phyloP scores from a whole-genome alignment of 2,329 filamentous ascomycete genomes.

The Aureobasidium subglaciale region DNA sequence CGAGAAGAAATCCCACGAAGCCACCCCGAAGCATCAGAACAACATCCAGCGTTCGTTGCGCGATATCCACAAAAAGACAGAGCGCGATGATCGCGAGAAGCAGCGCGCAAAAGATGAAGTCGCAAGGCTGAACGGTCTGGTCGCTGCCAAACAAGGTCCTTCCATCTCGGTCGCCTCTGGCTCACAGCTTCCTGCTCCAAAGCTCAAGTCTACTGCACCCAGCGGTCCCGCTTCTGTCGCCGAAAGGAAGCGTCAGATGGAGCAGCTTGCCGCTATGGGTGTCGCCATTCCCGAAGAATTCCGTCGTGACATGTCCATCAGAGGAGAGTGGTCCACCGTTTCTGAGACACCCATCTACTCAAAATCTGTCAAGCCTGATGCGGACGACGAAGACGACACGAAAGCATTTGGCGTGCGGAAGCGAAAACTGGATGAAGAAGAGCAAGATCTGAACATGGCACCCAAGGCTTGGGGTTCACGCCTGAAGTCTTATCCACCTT shows the following conservation, averaged over 20 bases:
- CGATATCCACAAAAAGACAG: conserved; percentile 77
- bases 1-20: conserved; percentile 55
- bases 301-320: conserved; percentile 74
- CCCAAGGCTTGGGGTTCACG: conserved; percentile 39
- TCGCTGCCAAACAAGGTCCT: conserved; percentile 39
- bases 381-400: conserved; percentile 36
- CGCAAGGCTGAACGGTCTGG: conserved; percentile 73
- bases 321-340: conserved; percentile 77
- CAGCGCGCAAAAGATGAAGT: conserved; percentile 78
- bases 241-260: conserved; percentile 74
- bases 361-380: conserved; percentile 26
- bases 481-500: conserved; percentile 39
- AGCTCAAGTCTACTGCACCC: conserved; percentile 25
- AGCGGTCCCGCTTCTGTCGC: conserved; percentile 45
- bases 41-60: conserved; percentile 89
- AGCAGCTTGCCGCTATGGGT: conserved; percentile 81
- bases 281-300: conserved; percentile 75
- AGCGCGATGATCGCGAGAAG: conserved; percentile 72
- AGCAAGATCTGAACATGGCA: conserved; percentile 48
- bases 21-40: conserved; percentile 23
- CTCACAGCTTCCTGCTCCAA: conserved; percentile 29
- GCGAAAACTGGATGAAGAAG: conserved; percentile 53
- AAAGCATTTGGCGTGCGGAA: conserved; percentile 54
- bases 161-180: conserved; percentile 22
- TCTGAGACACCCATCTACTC: conserved; percentile 37